Evolutionary conservation across 2,329 filamentous ascomycete species (phyloP), one percentile per base, ranked within the genome.

Genomic region (Ophiosphaerella korrae): DNA sequence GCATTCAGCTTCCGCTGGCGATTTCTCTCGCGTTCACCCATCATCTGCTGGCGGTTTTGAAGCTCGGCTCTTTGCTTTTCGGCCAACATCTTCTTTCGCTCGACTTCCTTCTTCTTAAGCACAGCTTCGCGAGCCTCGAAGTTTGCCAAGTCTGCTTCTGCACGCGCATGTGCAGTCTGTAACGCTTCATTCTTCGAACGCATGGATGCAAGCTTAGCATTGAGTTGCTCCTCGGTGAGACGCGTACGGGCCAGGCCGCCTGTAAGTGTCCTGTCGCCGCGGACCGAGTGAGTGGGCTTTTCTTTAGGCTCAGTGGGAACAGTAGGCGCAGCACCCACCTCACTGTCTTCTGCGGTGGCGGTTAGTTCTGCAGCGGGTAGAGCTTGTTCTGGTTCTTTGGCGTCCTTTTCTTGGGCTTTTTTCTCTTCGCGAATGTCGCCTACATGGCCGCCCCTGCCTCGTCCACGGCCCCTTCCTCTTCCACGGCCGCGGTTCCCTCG

Each of bases 91-190:
- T 70, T 72, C 53, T 81, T 75, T 48, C 69, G 66, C 57, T 75
- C 71, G 9, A 70, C 66, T 13, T 73, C 68, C 40, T 83, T 80
- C 58, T 80, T 77, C 18, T 80, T 79, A 0, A 83, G 81, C 8
- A 83, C 73, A 31, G 82, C 81, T 64, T 88, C 86, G n/a, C 85
- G 79, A 50, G 85, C 80, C 36, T 84, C 79, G 66, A 87, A 88
- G 0, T 80, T 82, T 3, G 84, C 84, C 46, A 82, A 80, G 58
- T 89, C 86, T n/a, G 84, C 84, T 74, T 88, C 83, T n/a, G 85
- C 84, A 23, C 84, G 80, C 1, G 82, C 82, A 64, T 88, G 84
- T 0, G 84, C 83, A 7, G 82, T 84, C 7, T 80, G 78, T 12
- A 84, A 77, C 42, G 82, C 78, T 5, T 81, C 82, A 45, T 86